Base-by-base conservation (phyloP, 1,284 basidiomycete species). In the Cutaneotrichosporon spelunceum region DNA sequence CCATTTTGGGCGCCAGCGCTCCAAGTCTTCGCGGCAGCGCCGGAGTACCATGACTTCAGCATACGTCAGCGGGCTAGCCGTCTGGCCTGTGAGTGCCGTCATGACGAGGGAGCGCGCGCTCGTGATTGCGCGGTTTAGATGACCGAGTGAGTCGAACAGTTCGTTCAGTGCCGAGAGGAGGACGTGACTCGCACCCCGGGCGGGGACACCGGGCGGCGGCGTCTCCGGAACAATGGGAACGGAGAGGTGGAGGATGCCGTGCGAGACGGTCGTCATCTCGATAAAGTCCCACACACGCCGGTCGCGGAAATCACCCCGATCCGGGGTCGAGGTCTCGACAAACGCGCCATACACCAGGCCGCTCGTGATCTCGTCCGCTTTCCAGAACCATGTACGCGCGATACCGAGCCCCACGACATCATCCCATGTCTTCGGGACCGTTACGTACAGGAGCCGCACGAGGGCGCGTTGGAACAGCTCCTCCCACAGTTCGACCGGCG, bases 221-320 rank as follows among this genome's bases (percentile, higher is more conserved):
- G 45, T 48, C 34, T 63, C 66, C 5, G 63, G 63, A 29, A 65
- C 52, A 23, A 67, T 62, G 1, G 63, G 63, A 3, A 53, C 59
- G 10, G 57, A 57, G 23, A 67, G 58, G 52, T 65, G 66, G n/a
- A 67, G 59, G 34, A 64, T 59, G 29, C 57, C 61, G 24, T 67
- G 66, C n/a, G 61, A 61, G 3, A 65, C 58, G 2, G 55, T 58
- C 19, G 66, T 67, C 56, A 67, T 65, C 62, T 64, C 60, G 19
- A 67, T 39, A 44, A 67, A 67, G 49, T 67, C 66, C 66, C 66
- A 67, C 11, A 67, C 63, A 14, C 66, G 63, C 2, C 66, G 50
- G 48, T 60, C 64, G 24, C 66, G 54, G 16, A 61, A 53, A 49
- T 64, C 58, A 27, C 53, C 57, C 36, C 60, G 52, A 48, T 60